Percentiles rank a stretch among this genome's conserved stretches.
phyloP scores from a whole-genome alignment of 495 filamentous ascomycete genomes.

The Tuber umbilicatum region DNA sequence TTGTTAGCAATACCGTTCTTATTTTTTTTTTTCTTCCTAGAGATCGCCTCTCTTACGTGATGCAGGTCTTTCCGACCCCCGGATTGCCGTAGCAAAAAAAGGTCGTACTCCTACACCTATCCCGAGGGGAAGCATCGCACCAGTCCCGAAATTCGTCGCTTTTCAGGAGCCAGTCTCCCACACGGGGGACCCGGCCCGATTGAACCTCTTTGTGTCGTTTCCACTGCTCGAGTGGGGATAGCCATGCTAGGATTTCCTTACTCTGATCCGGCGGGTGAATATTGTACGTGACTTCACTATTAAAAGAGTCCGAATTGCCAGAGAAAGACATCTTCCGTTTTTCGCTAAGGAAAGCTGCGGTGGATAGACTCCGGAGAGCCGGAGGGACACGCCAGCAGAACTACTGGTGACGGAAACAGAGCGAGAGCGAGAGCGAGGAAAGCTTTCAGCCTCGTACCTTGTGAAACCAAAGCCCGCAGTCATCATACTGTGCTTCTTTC shows the following conservation, averaged over 20 bases:
- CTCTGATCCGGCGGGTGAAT: neutral
- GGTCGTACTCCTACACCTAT: neutral
- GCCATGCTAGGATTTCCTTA: neutral
- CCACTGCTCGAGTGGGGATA: neutral
- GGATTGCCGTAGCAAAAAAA: neutral
- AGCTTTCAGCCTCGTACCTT: too few species aligned
- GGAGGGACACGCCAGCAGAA: too few species aligned
- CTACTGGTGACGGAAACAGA: too few species aligned
- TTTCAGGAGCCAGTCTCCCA: neutral
- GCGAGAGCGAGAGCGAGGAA: too few species aligned
- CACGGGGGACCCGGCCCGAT: neutral
- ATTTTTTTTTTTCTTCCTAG: neutral
- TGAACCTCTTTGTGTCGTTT: neutral
- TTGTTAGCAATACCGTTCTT: neutral
- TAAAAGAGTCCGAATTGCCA: too few species aligned
- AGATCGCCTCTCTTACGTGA: neutral
- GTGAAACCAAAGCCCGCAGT: too few species aligned
- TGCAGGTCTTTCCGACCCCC: neutral
- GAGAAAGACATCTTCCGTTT: too few species aligned
- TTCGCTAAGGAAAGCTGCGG: too few species aligned
- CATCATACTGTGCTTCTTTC: too few species aligned
- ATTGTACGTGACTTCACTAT: too few species aligned
- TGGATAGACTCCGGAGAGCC: too few species aligned
- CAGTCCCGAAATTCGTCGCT: neutral
- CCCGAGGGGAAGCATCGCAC: neutral